Conservation (phyloP, 2,329 filamentous ascomycete genomes). For the Madurella fahalii region DNA sequence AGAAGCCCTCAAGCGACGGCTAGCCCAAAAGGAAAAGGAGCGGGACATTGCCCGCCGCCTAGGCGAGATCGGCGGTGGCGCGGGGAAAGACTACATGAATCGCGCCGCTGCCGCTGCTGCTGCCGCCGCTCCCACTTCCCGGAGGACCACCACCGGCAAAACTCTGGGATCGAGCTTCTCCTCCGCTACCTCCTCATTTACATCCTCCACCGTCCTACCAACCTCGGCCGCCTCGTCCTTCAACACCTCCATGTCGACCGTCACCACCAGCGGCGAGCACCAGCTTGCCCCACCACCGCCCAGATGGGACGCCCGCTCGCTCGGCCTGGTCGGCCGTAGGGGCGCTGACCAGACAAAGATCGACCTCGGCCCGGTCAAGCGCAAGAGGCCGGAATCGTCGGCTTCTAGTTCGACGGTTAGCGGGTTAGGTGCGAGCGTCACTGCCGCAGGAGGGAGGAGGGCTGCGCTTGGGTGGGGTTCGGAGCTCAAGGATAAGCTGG, state of each 20-base stretch:
- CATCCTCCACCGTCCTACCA: not conserved
- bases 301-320: conserved; percentile 40
- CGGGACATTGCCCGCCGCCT: conserved; percentile 67
- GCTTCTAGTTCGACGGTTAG: conserved; percentile 34
- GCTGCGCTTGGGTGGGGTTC: conserved; percentile 54
- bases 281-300: conserved; percentile 8
- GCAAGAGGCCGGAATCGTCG: conserved; percentile 54
- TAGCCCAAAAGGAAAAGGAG: conserved; percentile 67
- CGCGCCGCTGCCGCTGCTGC: conserved; percentile 22
- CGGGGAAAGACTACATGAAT: conserved; percentile 68
- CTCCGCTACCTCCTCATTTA: conserved; percentile 1
- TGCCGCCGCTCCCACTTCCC: not conserved
- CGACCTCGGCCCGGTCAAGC: conserved; percentile 56
- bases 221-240: conserved; percentile 5
- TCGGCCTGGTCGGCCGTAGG: conserved; percentile 40
- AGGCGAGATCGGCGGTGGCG: conserved; percentile 58
- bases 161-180: conserved; percentile 8
- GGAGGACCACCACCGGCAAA: not conserved
- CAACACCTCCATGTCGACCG: not conserved
- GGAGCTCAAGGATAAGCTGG: conserved; percentile 51
- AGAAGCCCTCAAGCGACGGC: conserved; percentile 60
- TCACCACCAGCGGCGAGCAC: not conserved
- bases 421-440: conserved; percentile 1
- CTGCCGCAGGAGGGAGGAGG: conserved; percentile 16
- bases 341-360: conserved; percentile 42